Base-by-base conservation (phyloP, 768 basidiomycete species). In the Auricularia heimuer region DNA sequence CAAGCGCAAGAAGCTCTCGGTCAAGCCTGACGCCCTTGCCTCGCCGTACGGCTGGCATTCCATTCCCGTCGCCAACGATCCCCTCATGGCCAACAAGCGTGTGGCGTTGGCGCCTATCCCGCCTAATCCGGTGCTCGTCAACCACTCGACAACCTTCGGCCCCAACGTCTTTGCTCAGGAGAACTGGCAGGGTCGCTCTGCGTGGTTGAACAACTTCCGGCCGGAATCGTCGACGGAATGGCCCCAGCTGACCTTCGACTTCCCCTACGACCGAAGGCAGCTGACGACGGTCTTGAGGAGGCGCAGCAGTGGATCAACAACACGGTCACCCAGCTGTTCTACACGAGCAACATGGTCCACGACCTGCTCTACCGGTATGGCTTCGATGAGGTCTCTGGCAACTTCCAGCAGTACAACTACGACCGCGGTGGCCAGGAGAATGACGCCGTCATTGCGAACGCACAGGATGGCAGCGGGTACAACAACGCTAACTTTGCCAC, bases 371-470 rank as follows among this genome's bases (percentile, higher is more conserved):
- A 73, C 66, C 86, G 88, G 56, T 91, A 94, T 67, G 96, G 96
- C 21, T 99, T 99, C 75, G 90, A 90, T 71, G 95, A 98, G 75
- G 80, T 80, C 8, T 77, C 90, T 1, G 95, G 95, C 14, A 98
- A 99, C 82, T 99, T 98, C 88, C 96, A 99, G 76, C 92, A 94
- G 71, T 84, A 92, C 82, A 98, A 98, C 84, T 96, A 95, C 70
- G 94, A 87, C 1, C 85, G 87, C 47, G 96, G 95, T 34, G 96
- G 96, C 24, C 76, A 76, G 63, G 94, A 93, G 71, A 84, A 84
- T 67, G 94, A 99, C 68, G 94, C 86, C 37, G 92, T 99, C 65
- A 93, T 97, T 66, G 85, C 90, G 63, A 96, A 96, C 71, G 96
- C 96, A 1, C 94, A 98, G 76, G 96, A 98, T 69, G 96, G 96